These are phyloP conservation scores for Amylostereum chailletii DNA, from an alignment of 1,284 basidiomycete genomes.

Conservation along the genomic window DNA sequence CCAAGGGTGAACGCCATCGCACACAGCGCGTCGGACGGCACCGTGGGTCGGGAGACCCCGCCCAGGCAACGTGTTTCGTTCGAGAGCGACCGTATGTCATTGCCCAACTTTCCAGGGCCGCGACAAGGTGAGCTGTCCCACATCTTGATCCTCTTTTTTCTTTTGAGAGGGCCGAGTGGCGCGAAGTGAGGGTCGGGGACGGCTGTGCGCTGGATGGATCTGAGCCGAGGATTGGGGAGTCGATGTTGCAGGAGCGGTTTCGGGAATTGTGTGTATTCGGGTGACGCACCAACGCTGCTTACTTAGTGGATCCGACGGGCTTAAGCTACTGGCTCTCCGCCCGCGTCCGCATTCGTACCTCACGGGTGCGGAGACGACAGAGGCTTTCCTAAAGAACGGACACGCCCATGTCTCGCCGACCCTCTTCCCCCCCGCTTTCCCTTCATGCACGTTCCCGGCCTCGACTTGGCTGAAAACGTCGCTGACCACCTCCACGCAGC, in stretches of 20 bases:
- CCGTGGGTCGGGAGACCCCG: constrained; percentile 20
- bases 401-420: neutral
- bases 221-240: too few species aligned
- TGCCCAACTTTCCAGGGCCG: constrained; percentile 22
- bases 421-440: neutral
- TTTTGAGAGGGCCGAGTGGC: too few species aligned
- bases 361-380: too few species aligned
- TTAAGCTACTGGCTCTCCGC: too few species aligned
- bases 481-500: constrained; percentile 4
- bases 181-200: too few species aligned
- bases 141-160: too few species aligned
- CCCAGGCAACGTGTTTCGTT: constrained; percentile 29
- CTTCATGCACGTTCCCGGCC: neutral
- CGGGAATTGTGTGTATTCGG: neutral
- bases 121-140: constrained; percentile 18
- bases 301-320: neutral
- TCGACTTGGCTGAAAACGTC: neutral
- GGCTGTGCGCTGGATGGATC: too few species aligned
- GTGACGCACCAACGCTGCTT: neutral
- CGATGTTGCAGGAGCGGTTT: neutral
- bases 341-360: too few species aligned
- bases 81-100: constrained; percentile 27
- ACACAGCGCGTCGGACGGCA: constrained; percentile 22
- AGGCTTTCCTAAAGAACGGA: neutral
- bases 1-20: constrained; percentile 13